Base-by-base conservation (phyloP, 2,329 filamentous ascomycete genomes). In the Corynespora cassiicola region DNA sequence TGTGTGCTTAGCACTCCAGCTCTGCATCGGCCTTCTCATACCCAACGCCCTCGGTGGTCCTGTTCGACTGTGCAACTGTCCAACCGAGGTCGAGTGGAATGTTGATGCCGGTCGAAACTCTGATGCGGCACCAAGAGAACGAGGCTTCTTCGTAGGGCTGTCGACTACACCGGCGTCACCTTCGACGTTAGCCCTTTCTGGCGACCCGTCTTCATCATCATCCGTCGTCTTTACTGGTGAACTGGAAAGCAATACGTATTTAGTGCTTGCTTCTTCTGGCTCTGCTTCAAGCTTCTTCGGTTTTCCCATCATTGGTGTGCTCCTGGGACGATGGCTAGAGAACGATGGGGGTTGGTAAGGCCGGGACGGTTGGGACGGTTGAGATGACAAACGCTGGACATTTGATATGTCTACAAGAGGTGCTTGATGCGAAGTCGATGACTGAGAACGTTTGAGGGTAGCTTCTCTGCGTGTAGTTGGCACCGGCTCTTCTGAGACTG, bases 211-310 rank as follows among this genome's bases (percentile, higher is more conserved):
- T 1, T 48, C 42, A 5, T 36, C 31, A 11, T 36, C 47, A 4
- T 46, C 33, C 11, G 71, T 64, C 0, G 62, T 40, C 37, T 66
- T 63, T 1, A 56, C 51, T 0, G 73, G 72, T 9, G 72, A 73
- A 43, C 70, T 75, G 2, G 70, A 72, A 3, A 73, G 52, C 11
- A 75, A 65, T 1, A 70, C 61, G 50, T 88, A 86, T 37, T 62
- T 66, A 2, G 65, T 61, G 7, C 47, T 56, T 23, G 51, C 34
- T 4, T 48, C 50, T 2, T 58, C 49, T 6, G 63, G 52, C 23
- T 52, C 47, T 31, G 55, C 40, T 7, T 45, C 36, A 25, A 29
- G 21, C 27, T 48, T 49, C 26, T 52, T 58, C 6, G 66, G 65
- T 25, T 65, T 69, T 14, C 22, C 55, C 20, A 46, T 27, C 37